Evolutionary conservation across 1,284 basidiomycete genomes (phyloP).

Genomic region (Athelia psychrophila): DNA sequence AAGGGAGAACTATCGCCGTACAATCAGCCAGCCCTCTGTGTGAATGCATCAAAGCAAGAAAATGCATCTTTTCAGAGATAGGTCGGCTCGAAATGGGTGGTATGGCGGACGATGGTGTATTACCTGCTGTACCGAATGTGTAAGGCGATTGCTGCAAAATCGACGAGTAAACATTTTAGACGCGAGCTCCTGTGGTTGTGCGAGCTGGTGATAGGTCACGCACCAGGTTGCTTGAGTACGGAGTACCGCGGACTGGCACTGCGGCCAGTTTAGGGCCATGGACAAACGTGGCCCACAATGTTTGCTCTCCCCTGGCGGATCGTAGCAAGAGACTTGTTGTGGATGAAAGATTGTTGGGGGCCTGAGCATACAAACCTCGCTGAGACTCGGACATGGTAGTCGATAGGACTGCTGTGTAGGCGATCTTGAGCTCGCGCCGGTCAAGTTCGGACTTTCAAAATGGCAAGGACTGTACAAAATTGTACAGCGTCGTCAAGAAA

Average conservation of each 20-base stretch:
- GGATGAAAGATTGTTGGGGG: constrained; percentile 40
- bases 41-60: no score
- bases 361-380: constrained; percentile 26
- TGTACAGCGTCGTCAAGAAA: no score
- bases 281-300: constrained; percentile 45
- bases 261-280: constrained; percentile 40
- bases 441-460: constrained; percentile 14
- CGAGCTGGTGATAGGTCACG: constrained; percentile 2
- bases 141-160: no score
- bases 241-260: constrained; percentile 31
- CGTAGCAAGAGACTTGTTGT: constrained; percentile 51
- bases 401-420: constrained; percentile 10
- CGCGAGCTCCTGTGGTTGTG: background rate
- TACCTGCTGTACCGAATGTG: no score
- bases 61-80: constrained; percentile 52
- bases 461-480: no score
- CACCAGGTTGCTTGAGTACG: constrained; percentile 1
- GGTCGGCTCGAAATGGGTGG: constrained; percentile 23
- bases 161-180: no score
- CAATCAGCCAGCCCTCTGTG: no score
- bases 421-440: constrained; percentile 11
- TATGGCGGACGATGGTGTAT: no score
- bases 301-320: constrained; percentile 22
- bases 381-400: no score
- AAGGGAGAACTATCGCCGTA: constrained; percentile 27